These are phyloP conservation scores for Zalerion maritima DNA, from an alignment of 495 filamentous ascomycete genomes.

Conservation along the genomic window DNA sequence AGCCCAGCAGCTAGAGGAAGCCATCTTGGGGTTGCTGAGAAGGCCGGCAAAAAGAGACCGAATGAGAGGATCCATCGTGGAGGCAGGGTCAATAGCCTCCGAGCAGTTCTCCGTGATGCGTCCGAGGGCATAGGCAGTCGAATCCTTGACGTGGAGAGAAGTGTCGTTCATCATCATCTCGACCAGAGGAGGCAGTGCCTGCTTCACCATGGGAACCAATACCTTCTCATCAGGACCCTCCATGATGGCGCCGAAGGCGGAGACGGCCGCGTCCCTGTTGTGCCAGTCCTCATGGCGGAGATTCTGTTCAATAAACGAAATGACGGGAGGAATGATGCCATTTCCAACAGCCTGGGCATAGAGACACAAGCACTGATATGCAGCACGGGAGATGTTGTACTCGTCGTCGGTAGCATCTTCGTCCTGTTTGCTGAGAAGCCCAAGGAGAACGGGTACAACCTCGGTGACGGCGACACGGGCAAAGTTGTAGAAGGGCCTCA, in stretches of 20 bases:
- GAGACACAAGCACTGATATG: constrained; percentile 91
- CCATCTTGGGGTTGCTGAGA: constrained; percentile 89
- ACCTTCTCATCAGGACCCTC: constrained; percentile 85
- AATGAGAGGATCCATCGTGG: constrained; percentile 72
- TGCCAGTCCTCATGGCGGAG: constrained; percentile 87
- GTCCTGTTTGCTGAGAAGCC: constrained; percentile 87
- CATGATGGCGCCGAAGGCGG: constrained; percentile 98
- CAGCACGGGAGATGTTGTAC: constrained; percentile 88
- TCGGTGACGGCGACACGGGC: constrained; percentile 75
- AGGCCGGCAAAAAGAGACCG: constrained; percentile 79
- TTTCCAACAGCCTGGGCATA: constrained; percentile 82
- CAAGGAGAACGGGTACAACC: constrained; percentile 80
- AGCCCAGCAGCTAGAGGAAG: constrained; percentile 95
- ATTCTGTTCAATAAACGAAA: constrained; percentile 82
- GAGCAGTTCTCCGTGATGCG: constrained; percentile 87
- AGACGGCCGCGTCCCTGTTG: constrained; percentile 82
- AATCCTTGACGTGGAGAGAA: constrained; percentile 83
- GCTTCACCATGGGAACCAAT: constrained; percentile 83
- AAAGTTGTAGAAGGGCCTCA: constrained; percentile 86
- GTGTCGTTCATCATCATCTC: constrained; percentile 93
- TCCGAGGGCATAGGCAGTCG: constrained; percentile 90
- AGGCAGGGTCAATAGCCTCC: constrained; percentile 67
- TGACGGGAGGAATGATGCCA: constrained; percentile 66
- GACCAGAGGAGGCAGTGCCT: constrained; percentile 78
- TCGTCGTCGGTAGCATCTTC: constrained; percentile 94